phyloP scores from a whole-genome alignment of 441 rosid genomes.

The Isatis lusitanica region DNA sequence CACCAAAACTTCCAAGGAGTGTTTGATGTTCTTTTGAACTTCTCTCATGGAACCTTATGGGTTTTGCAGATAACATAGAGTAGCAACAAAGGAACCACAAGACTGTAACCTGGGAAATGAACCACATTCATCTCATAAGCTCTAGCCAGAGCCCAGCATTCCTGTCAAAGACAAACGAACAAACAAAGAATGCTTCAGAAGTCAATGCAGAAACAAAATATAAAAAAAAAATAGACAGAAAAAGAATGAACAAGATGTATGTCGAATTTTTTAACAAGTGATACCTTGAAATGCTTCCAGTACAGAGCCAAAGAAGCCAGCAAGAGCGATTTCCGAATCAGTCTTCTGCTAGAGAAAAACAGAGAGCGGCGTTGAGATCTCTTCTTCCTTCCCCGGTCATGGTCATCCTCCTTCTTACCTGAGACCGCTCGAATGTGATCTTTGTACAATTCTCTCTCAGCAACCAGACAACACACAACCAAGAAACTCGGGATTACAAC shows the following conservation, averaged over 20 bases:
- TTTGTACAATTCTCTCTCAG: conserved; percentile 59
- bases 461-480: conserved; percentile 56
- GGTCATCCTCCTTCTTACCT: conserved; percentile 78
- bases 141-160: conserved; percentile 65
- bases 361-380: conserved; percentile 33
- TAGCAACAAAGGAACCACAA: conserved; percentile 62
- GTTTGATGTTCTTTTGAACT: not conserved
- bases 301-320: conserved; percentile 56
- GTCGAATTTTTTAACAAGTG: not conserved
- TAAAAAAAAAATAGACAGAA: not conserved
- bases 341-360: conserved; percentile 40
- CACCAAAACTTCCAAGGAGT: not conserved
- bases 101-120: conserved; percentile 75
- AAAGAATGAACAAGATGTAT: not conserved
- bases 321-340: conserved; percentile 59
- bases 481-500: conserved; percentile 66
- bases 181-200: conserved; percentile 9
- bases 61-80: conserved; percentile 54
- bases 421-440: conserved; percentile 52
- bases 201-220: not conserved
- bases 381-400: conserved; percentile 35
- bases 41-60: conserved; percentile 42
- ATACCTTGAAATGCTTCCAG: conserved; percentile 84
- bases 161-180: conserved; percentile 42
- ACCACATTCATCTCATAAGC: conserved; percentile 88